phyloP scores from a whole-genome alignment of 2,329 filamentous ascomycete species.

The Endothia cerciana region DNA sequence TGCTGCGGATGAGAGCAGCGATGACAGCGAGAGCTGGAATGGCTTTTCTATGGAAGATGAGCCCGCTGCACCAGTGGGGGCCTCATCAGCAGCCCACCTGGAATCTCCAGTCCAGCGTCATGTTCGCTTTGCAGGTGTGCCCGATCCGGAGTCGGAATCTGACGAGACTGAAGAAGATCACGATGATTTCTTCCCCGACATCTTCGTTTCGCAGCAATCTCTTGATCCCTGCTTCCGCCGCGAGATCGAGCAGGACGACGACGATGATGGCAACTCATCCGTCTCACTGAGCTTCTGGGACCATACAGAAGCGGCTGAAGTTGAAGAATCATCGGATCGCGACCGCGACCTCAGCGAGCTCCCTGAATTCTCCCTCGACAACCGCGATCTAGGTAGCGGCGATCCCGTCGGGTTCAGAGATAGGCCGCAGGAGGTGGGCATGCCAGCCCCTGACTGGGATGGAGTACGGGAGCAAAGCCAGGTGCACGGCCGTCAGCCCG shows the following conservation, averaged over 20 bases:
- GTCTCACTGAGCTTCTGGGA: constrained; percentile 68
- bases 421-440: background rate
- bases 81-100: constrained; percentile 4
- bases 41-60: constrained; percentile 44
- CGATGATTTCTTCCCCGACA: constrained; percentile 73
- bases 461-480: background rate
- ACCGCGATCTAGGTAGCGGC: constrained; percentile 8
- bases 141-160: constrained; percentile 68
- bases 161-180: constrained; percentile 63
- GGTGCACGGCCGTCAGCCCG: background rate
- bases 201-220: constrained; percentile 76
- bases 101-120: constrained; percentile 55
- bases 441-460: background rate
- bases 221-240: constrained; percentile 74
- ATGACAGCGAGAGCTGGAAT: constrained; percentile 50
- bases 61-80: constrained; percentile 17
- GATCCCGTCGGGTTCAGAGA: background rate
- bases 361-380: background rate
- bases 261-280: constrained; percentile 51
- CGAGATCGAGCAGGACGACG: constrained; percentile 71
- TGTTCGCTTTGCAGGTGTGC: constrained; percentile 73
- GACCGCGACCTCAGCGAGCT: background rate
- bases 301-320: constrained; percentile 53
- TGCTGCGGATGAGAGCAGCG: constrained; percentile 43
- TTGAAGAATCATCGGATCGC: constrained; percentile 34